phyloP scores from a whole-genome alignment of 345 rosid species.

The Corchorus capsularis region DNA sequence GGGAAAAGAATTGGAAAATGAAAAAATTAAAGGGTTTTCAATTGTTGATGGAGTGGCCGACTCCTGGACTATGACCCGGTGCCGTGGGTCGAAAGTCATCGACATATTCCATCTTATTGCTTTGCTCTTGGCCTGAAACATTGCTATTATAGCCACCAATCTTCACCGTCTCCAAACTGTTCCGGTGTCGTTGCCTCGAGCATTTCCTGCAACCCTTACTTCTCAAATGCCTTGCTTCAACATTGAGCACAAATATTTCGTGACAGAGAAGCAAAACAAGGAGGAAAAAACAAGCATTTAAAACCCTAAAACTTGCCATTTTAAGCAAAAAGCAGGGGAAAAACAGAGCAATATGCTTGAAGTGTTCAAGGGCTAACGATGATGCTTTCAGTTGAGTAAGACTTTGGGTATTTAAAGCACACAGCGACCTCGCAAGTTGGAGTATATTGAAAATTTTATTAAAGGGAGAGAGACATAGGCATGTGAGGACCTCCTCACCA shows the following conservation, averaged over 20 bases:
- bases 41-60: conserved; percentile 44
- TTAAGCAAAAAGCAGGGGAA: neutral
- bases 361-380: neutral
- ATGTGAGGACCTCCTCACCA: conserved; percentile 19
- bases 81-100: conserved; percentile 41
- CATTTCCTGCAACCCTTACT: conserved; percentile 14
- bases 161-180: neutral
- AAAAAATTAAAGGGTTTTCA: neutral
- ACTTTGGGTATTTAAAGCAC: conserved; percentile 17
- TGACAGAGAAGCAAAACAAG: conserved; percentile 8
- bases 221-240: conserved; percentile 20
- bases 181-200: neutral
- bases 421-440: neutral
- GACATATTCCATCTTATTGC: conserved; percentile 22
- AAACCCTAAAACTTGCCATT: neutral
- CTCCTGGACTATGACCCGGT: conserved; percentile 53
- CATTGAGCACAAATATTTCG: neutral
- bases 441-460: neutral
- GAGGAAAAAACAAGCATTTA: neutral
- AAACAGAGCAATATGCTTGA: neutral
- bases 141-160: neutral
- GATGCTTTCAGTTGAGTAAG: too few relatives aligned
- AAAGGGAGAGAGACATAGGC: neutral
- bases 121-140: conserved; percentile 8
- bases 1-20: neutral